Percentiles rank a stretch among this genome's conserved stretches.
Conservation (phyloP, 1,139 yeast genomes). For the Kodamaea arcana region DNA sequence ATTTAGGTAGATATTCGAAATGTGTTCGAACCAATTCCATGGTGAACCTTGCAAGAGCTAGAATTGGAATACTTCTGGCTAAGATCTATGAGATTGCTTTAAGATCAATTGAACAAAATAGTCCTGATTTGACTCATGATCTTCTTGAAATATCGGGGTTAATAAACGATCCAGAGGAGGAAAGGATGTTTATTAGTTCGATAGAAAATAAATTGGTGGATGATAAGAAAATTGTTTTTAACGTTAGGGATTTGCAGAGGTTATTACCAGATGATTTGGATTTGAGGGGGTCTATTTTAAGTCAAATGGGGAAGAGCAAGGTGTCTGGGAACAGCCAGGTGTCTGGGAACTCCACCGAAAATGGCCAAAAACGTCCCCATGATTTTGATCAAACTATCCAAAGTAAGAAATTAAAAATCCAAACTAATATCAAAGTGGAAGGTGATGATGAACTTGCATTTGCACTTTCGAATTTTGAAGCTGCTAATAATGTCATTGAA, state of each 20-base stretch:
- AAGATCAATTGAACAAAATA: constrained; percentile 51
- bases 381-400: constrained; percentile 17
- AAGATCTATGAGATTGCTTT: constrained; percentile 61
- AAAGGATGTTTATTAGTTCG: constrained; percentile 21
- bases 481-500: constrained; percentile 1
- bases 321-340: constrained; percentile 21
- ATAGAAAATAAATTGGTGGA: constrained; percentile 38
- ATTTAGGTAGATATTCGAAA: constrained; percentile 64
- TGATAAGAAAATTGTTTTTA: constrained; percentile 41
- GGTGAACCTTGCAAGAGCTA: constrained; percentile 56
- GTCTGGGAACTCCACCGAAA: not conserved
- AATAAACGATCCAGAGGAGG: constrained; percentile 40
- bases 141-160: constrained; percentile 34
- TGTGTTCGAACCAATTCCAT: constrained; percentile 62
- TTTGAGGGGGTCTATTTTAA: constrained; percentile 46
- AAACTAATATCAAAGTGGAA: constrained; percentile 13
- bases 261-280: constrained; percentile 43
- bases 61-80: constrained; percentile 69
- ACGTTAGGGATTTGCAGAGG: constrained; percentile 50
- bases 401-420: constrained; percentile 42
- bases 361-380: constrained; percentile 25
- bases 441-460: constrained; percentile 3
- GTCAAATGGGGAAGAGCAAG: constrained; percentile 29
- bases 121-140: constrained; percentile 38
- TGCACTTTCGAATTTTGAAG: not conserved